phyloP scores from a whole-genome alignment of 331 rosid species.

The Saraca asoca region DNA sequence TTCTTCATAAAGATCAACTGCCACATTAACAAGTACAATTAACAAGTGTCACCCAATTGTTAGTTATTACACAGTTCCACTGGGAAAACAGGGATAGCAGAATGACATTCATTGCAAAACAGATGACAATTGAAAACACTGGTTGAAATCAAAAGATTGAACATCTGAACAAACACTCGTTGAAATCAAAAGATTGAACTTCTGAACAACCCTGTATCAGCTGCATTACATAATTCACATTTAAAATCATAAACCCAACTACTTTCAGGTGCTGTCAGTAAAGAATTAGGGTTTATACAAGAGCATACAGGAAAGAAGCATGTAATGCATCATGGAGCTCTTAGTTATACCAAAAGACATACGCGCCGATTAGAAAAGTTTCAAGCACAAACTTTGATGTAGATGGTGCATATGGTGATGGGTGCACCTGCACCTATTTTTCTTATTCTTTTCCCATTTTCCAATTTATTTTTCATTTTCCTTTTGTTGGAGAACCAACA shows the following conservation, averaged over 20 bases:
- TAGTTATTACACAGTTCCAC: background rate
- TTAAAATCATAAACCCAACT: slow-evolving; percentile 8
- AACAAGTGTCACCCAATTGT: background rate
- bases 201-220: slow-evolving; percentile 19
- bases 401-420: background rate
- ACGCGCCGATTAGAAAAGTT: background rate
- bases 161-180: slow-evolving; percentile 5
- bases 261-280: slow-evolving; percentile 18
- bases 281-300: background rate
- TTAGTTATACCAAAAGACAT: slow-evolving; percentile 1
- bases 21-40: background rate
- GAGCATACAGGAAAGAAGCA: slow-evolving; percentile 5
- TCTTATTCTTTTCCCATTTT: no score
- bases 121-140: background rate
- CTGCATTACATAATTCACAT: slow-evolving; percentile 22
- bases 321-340: slow-evolving; percentile 6
- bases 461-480: background rate
- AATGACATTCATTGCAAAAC: slow-evolving; percentile 5
- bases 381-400: background rate
- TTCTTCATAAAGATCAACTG: background rate
- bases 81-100: slow-evolving; percentile 6
- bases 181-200: background rate
- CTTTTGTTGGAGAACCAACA: background rate
- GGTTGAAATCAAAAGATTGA: background rate
- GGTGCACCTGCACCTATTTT: slow-evolving; percentile 5